Conservation (phyloP, 768 basidiomycete species). For the Boletus rufocinnamomeus region DNA sequence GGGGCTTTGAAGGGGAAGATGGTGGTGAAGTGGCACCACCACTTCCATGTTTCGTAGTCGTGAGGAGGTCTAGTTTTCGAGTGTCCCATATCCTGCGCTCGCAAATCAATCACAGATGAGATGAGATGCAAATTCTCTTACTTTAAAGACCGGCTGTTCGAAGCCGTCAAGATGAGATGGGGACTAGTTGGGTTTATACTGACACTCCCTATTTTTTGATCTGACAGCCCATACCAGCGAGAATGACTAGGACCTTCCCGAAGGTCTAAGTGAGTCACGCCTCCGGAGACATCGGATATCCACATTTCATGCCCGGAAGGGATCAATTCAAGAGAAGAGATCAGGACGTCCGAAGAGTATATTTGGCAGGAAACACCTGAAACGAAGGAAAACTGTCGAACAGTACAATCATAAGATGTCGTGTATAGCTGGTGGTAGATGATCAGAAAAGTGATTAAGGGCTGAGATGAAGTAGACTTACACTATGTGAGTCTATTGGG, state of each 20-base stretch:
- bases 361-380: slow-evolving; percentile 73
- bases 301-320: slow-evolving; percentile 78
- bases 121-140: slow-evolving; percentile 34
- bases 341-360: slow-evolving; percentile 56
- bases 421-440: slow-evolving; percentile 62
- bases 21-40: slow-evolving; percentile 30
- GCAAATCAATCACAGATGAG: background rate
- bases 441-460: background rate
- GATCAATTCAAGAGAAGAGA: slow-evolving; percentile 70
- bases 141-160: slow-evolving; percentile 74
- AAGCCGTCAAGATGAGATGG: slow-evolving; percentile 69
- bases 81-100: slow-evolving; percentile 73
- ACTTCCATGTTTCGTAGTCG: slow-evolving; percentile 21
- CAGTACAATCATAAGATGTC: slow-evolving; percentile 78
- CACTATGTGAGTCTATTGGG: slow-evolving; percentile 73
- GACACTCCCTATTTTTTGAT: slow-evolving; percentile 75
- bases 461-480: slow-evolving; percentile 32
- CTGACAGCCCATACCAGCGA: slow-evolving; percentile 64
- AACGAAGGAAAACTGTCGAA: slow-evolving; percentile 72
- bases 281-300: slow-evolving; percentile 75
- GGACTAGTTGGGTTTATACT: slow-evolving; percentile 76
- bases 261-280: slow-evolving; percentile 74
- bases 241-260: slow-evolving; percentile 58
- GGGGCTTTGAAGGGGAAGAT: slow-evolving; percentile 18
- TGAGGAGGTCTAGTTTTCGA: slow-evolving; percentile 57